Percentiles rank a stretch among this genome's conserved stretches.
Conservation (phyloP, 345 rosid species). For the Eutrema yunnanense region DNA sequence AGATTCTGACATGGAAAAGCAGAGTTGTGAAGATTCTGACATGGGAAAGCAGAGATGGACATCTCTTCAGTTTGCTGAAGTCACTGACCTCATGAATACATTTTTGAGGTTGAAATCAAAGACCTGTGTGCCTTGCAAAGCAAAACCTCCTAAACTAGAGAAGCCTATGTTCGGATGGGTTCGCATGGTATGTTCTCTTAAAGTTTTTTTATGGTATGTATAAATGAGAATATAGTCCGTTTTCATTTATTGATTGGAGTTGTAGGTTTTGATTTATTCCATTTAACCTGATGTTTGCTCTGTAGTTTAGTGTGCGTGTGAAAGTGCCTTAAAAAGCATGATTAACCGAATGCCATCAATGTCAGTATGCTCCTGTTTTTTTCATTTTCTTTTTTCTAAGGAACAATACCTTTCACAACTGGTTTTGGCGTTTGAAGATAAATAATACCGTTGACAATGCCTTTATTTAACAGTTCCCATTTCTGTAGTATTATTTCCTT, state of each 20-base stretch:
- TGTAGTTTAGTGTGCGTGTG: slow-evolving; percentile 4
- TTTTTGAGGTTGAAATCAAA: slow-evolving; percentile 42
- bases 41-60: slow-evolving; percentile 51
- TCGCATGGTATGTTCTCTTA: slow-evolving; percentile 49
- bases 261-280: not conserved
- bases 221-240: not conserved
- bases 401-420: not conserved
- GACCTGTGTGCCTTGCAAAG: slow-evolving; percentile 44
- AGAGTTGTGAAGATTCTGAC: slow-evolving; percentile 15
- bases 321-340: slow-evolving; percentile 2
- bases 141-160: slow-evolving; percentile 34
- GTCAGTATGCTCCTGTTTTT: not conserved
- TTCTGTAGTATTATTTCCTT: not conserved
- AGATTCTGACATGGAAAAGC: not conserved
- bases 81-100: slow-evolving; percentile 40
- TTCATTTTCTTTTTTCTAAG: not conserved
- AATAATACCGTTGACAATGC: not conserved
- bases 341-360: not conserved
- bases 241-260: not conserved
- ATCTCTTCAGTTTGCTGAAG: slow-evolving; percentile 74
- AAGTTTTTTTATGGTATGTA: not conserved
- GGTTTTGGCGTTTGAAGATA: slow-evolving; percentile 4
- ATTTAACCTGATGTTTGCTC: not conserved
- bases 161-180: slow-evolving; percentile 84
- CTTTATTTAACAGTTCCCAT: not conserved